These are phyloP conservation scores for Endoconidiophora laricicola DNA, from an alignment of 2,329 filamentous ascomycete genomes.

Conservation along the genomic window DNA sequence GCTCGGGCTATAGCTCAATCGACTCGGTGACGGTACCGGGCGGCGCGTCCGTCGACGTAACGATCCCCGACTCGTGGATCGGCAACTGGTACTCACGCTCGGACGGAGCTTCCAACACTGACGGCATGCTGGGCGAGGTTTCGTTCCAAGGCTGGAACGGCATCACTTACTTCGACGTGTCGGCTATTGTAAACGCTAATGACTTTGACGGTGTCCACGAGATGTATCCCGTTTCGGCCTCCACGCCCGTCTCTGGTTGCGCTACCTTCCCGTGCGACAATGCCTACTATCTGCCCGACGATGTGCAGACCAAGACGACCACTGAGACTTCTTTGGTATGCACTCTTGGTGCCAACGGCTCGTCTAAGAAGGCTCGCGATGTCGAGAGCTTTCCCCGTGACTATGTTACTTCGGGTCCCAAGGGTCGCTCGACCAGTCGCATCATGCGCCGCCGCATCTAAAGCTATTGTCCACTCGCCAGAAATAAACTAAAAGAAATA, in stretches of 20 bases:
- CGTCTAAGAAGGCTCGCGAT: slow-evolving; percentile 11
- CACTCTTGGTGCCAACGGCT: slow-evolving; percentile 25
- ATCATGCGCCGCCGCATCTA: too few species aligned
- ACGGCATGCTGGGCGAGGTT: slow-evolving; percentile 38
- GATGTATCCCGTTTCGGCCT: slow-evolving; percentile 29
- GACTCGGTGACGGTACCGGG: slow-evolving; percentile 25
- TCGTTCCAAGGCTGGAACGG: slow-evolving; percentile 31
- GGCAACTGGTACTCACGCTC: slow-evolving; percentile 35
- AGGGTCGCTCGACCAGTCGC: too few species aligned
- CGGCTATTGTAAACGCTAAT: slow-evolving; percentile 35
- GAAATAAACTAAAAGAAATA: too few species aligned
- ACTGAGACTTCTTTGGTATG: slow-evolving; percentile 31
- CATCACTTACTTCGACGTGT: slow-evolving; percentile 40
- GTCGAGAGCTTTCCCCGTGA: slow-evolving; percentile 9
- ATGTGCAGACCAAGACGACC: slow-evolving; percentile 39
- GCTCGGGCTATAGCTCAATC: slow-evolving; percentile 23
- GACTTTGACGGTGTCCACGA: slow-evolving; percentile 37
- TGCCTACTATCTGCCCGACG: slow-evolving; percentile 36
- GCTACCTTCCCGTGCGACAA: slow-evolving; percentile 34
- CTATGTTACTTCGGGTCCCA: slow-evolving; percentile 2
- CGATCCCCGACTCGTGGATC: slow-evolving; percentile 28
- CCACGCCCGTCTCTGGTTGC: slow-evolving; percentile 32
- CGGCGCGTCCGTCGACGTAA: slow-evolving; percentile 24
- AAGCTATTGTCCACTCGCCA: too few species aligned
- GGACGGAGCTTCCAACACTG: slow-evolving; percentile 24